Percentiles rank a stretch among this genome's conserved stretches.
Conservation (phyloP, 129 eudicot genomes). For the Flaveria brownii region DNA sequence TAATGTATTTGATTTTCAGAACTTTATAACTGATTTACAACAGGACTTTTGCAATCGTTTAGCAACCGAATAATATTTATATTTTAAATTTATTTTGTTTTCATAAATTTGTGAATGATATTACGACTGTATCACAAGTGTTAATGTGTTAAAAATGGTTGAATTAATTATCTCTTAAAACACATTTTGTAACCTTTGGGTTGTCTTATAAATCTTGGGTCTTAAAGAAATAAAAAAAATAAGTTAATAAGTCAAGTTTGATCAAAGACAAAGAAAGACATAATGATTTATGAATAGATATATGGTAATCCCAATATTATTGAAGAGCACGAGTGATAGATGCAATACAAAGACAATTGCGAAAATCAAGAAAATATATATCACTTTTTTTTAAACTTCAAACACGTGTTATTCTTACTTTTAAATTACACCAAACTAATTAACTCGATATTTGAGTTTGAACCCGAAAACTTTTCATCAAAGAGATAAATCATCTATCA, state of each 20-base stretch:
- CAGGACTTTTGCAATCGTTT: too few species aligned
- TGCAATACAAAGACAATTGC: constrained; percentile 23
- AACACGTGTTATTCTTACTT: too few species aligned
- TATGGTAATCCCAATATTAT: constrained; percentile 28
- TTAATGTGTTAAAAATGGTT: background rate
- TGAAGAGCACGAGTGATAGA: constrained; percentile 6
- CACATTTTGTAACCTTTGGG: background rate
- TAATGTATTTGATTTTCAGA: too few species aligned
- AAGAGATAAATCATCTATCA: too few species aligned
- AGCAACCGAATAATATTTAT: too few species aligned
- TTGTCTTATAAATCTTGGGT: background rate
- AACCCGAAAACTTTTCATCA: too few species aligned
- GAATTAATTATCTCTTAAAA: background rate
- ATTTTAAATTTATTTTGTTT: background rate
- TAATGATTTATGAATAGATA: background rate
- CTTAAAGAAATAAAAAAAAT: background rate
- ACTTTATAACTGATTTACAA: too few species aligned
- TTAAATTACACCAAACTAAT: too few species aligned
- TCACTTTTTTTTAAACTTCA: too few species aligned
- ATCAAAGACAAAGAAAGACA: constrained; percentile 13
- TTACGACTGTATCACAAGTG: background rate
- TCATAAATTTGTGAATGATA: too few species aligned
- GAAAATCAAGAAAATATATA: constrained; percentile 15
- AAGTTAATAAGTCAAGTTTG: background rate
- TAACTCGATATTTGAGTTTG: too few species aligned